Evolutionary conservation across 768 basidiomycete genomes (phyloP).

Genomic region (Boletus tomentosulus): DNA sequence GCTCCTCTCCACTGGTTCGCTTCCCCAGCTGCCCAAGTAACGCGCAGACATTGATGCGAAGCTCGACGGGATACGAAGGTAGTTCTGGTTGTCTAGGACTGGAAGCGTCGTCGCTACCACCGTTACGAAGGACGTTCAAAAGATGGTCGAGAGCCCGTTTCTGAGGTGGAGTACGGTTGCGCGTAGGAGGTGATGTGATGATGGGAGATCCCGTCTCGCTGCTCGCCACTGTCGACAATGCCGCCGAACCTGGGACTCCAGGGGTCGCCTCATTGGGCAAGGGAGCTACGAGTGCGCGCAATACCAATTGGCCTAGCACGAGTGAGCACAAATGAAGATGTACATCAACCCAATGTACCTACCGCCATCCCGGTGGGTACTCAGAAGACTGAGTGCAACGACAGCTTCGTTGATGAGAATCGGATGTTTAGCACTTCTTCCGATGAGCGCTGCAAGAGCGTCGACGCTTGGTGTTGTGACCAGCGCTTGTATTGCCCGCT

Average conservation of each 20-base stretch:
- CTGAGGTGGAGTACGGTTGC: slow-evolving; percentile 41
- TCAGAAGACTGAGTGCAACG: slow-evolving; percentile 75
- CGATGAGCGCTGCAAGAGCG: slow-evolving; percentile 67
- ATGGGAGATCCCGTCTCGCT: slow-evolving; percentile 48
- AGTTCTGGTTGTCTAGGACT: slow-evolving; percentile 36
- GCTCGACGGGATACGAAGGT: slow-evolving; percentile 63
- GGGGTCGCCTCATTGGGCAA: slow-evolving; percentile 40
- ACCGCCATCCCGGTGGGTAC: slow-evolving; percentile 65
- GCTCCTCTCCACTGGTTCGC: slow-evolving; percentile 45
- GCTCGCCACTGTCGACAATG: slow-evolving; percentile 37
- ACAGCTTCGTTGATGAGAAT: slow-evolving; percentile 87
- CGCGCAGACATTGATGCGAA: slow-evolving; percentile 72
- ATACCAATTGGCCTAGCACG: slow-evolving; percentile 53
- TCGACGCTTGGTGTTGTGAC: slow-evolving; percentile 52
- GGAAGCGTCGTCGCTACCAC: slow-evolving; percentile 25
- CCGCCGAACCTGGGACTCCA: slow-evolving; percentile 28
- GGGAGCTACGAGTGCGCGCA: slow-evolving; percentile 54
- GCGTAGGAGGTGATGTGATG: slow-evolving; percentile 38
- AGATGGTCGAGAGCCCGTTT: slow-evolving; percentile 67
- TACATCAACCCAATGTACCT: slow-evolving; percentile 20
- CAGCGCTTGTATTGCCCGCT: slow-evolving; percentile 50
- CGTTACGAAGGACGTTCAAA: slow-evolving; percentile 54
- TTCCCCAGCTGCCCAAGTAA: slow-evolving; percentile 63
- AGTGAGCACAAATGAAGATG: slow-evolving; percentile 1
- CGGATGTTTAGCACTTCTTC: slow-evolving; percentile 74